A percentile compares a stretch with the other conserved stretches of the same genome.
Conservation (phyloP, 1,284 basidiomycete genomes). For the Cryptococcus maquisensis region DNA sequence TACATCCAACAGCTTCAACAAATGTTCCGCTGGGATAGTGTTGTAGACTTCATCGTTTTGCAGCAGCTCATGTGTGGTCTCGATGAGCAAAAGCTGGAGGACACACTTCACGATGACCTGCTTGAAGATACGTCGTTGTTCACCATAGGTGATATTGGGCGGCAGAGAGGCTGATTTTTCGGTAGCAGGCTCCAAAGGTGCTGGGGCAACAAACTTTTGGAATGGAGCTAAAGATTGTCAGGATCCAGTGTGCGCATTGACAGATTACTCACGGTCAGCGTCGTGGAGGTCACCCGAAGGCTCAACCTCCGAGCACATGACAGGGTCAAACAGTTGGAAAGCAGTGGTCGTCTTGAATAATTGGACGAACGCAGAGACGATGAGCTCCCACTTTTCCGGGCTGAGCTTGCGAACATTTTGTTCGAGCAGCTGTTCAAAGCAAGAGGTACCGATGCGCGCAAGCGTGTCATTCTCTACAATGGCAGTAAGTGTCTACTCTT, state of each 20-base stretch:
- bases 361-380: constrained; percentile 89
- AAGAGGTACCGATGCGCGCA: constrained; percentile 95
- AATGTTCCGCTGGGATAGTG: constrained; percentile 88
- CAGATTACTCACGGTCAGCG: constrained; percentile 48
- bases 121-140: constrained; percentile 88
- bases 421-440: constrained; percentile 92
- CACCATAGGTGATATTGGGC: constrained; percentile 46
- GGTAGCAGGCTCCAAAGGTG: constrained; percentile 37
- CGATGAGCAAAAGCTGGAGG: constrained; percentile 90
- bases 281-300: constrained; percentile 52
- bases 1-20: constrained; percentile 87
- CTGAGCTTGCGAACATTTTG: constrained; percentile 88
- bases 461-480: constrained; percentile 89
- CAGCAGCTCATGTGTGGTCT: constrained; percentile 93
- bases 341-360: constrained; percentile 97
- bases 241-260: neutral
- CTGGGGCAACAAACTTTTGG: constrained; percentile 47
- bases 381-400: constrained; percentile 80
- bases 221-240: constrained; percentile 33
- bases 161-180: constrained; percentile 26
- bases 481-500: neutral
- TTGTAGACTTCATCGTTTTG: constrained; percentile 88
- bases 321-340: constrained; percentile 92
- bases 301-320: constrained; percentile 73
- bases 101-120: constrained; percentile 99